These are phyloP conservation scores for Paragyromitra xinjiangensis DNA, from an alignment of 495 filamentous ascomycete genomes.

Conservation along the genomic window DNA sequence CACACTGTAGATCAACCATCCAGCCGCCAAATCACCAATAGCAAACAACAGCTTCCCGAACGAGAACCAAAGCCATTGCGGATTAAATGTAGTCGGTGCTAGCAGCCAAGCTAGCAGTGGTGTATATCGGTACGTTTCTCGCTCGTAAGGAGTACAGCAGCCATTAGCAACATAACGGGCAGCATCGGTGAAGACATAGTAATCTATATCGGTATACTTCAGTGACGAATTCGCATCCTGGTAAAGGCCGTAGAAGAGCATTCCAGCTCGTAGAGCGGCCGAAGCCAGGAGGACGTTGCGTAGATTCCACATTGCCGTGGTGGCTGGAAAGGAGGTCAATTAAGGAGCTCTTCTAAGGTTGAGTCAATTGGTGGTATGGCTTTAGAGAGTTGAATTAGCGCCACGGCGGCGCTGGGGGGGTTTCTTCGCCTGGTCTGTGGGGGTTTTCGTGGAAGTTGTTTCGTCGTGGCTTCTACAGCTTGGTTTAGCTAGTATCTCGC, in stretches of 20 bases:
- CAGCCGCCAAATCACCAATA: conserved; percentile 80
- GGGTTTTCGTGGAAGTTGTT: neutral
- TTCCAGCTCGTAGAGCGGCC: conserved; percentile 69
- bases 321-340: conserved; percentile 34
- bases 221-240: conserved; percentile 90
- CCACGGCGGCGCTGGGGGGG: neutral
- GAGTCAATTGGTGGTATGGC: neutral
- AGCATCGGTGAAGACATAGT: conserved; percentile 98
- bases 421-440: neutral
- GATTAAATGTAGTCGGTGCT: conserved; percentile 75
- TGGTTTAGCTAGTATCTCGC: neutral
- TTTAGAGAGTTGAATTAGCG: conserved; percentile 7
- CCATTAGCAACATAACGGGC: conserved; percentile 72
- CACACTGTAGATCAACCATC: conserved; percentile 80
- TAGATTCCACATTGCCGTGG: conserved; percentile 54
- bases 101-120: conserved; percentile 90
- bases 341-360: neutral
- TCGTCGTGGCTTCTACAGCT: conserved; percentile 4
- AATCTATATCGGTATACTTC: conserved; percentile 99
- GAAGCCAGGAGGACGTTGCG: conserved; percentile 72
- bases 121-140: conserved; percentile 97
- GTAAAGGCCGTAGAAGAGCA: conserved; percentile 86
- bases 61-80: conserved; percentile 70
- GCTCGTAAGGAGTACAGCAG: conserved; percentile 74
- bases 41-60: conserved; percentile 92